Evolutionary conservation across 139 green algal genomes (phyloP).

Genomic region (Tetradesmus lagerheimii): DNA sequence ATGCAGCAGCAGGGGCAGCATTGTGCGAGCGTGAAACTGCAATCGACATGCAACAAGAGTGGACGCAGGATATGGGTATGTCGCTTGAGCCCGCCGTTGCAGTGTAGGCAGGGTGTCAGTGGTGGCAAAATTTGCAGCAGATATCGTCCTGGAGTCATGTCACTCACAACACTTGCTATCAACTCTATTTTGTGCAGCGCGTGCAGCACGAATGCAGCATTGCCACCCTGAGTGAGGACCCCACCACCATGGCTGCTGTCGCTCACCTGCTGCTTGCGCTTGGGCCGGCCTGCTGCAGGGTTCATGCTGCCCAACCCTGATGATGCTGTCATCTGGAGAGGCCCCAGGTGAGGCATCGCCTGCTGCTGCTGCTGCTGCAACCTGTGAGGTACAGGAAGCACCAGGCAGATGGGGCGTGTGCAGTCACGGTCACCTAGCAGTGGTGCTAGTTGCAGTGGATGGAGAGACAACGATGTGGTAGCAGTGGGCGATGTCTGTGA

Average conservation of each 20-base stretch:
- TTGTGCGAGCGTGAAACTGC: not conserved
- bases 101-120: not conserved
- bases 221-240: no score
- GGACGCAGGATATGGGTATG: not conserved
- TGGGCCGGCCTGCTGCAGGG: conserved; percentile 53
- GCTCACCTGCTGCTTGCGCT: not conserved
- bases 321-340: conserved; percentile 98
- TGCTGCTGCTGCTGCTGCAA: not conserved
- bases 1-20: not conserved
- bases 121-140: not conserved
- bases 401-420: no score
- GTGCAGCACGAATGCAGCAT: no score
- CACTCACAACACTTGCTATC: no score
- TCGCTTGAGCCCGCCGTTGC: not conserved
- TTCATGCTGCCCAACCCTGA: conserved; percentile 97
- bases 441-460: no score
- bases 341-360: conserved; percentile 71
- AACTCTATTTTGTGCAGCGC: no score
- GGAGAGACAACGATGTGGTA: no score
- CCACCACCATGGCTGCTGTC: no score
- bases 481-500: no score
- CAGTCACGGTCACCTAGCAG: no score
- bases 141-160: not conserved
- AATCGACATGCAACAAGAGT: not conserved
- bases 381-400: no score